Conservation (phyloP, 2,329 filamentous ascomycete species). For the Tolypocladium tundrense region DNA sequence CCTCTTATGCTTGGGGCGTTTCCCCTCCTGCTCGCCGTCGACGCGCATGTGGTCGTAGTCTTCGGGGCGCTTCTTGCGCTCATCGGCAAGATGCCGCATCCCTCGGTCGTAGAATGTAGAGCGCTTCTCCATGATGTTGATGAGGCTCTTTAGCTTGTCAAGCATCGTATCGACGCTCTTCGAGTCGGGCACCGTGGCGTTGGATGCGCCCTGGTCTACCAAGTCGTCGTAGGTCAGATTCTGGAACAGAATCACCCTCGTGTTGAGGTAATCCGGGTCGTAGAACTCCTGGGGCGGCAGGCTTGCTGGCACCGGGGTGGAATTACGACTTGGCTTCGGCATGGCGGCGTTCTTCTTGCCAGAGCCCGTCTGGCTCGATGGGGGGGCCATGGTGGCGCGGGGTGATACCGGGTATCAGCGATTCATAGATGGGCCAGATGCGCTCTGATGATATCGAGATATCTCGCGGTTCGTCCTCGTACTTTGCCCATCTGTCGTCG, state of each 20-base stretch:
- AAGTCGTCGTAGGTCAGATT: conserved; percentile 59
- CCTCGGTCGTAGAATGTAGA: conserved; percentile 60
- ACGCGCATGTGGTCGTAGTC: conserved; percentile 39
- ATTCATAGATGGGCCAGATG: not conserved
- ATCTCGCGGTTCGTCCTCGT: not conserved
- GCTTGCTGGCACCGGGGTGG: conserved; percentile 50
- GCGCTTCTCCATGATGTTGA: conserved; percentile 57
- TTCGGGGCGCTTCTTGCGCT: conserved; percentile 52
- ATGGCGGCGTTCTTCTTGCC: conserved; percentile 54
- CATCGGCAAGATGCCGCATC: conserved; percentile 59
- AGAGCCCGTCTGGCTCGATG: conserved; percentile 49
- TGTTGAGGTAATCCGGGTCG: conserved; percentile 57
- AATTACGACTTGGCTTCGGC: conserved; percentile 66
- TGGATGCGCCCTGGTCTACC: conserved; percentile 50
- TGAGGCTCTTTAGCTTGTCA: conserved; percentile 51
- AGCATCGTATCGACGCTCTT: conserved; percentile 54
- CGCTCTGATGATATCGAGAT: not conserved
- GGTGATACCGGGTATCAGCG: not conserved
- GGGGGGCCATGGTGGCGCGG: conserved; percentile 40
- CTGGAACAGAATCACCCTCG: conserved; percentile 47
- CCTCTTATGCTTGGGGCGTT: conserved; percentile 64
- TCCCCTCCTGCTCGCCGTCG: conserved; percentile 38
- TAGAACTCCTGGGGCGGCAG: conserved; percentile 45
- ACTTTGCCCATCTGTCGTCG: not conserved
- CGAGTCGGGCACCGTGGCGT: conserved; percentile 51